Evolutionary conservation across 23 red algal species (phyloP).

Genomic region (Gracilaria gracilis): DNA sequence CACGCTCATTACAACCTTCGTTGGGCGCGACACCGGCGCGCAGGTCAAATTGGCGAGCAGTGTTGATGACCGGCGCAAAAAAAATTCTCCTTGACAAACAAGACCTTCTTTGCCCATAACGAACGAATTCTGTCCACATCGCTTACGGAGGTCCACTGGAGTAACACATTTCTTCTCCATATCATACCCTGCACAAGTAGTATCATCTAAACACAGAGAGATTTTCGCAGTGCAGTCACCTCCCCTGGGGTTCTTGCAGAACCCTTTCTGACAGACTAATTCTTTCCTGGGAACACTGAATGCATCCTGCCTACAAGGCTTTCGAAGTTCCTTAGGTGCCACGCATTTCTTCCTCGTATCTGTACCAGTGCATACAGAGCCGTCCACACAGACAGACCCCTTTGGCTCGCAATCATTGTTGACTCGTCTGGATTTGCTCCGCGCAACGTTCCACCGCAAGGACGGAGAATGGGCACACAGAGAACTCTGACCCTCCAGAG

Average conservation of each 20-base stretch:
- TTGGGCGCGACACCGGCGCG: slow-evolving; percentile 65
- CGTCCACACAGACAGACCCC: slow-evolving; percentile 2
- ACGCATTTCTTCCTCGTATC: slow-evolving; percentile 33
- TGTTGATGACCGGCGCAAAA: slow-evolving; percentile 79
- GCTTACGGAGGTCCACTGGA: not conserved
- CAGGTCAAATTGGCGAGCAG: slow-evolving; percentile 54
- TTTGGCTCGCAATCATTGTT: not conserved
- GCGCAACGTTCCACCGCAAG: too few relatives aligned
- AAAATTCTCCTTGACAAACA: slow-evolving; percentile 25
- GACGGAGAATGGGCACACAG: too few relatives aligned
- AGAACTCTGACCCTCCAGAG: too few relatives aligned
- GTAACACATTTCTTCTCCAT: slow-evolving; percentile 57
- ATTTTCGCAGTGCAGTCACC: too few relatives aligned
- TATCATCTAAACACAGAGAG: too few relatives aligned
- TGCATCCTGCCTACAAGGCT: slow-evolving; percentile 25
- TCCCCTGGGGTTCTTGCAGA: too few relatives aligned
- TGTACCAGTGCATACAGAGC: not conserved
- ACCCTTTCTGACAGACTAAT: slow-evolving; percentile 27
- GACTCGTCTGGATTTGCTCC: too few relatives aligned
- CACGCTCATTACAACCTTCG: slow-evolving; percentile 63
- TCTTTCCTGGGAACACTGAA: slow-evolving; percentile 31
- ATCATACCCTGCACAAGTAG: too few relatives aligned
- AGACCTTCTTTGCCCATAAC: not conserved
- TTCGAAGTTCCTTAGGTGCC: not conserved
- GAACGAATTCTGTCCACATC: slow-evolving; percentile 31